phyloP scores from a whole-genome alignment of 208 protist genomes.

The Leishmania braziliensis region DNA sequence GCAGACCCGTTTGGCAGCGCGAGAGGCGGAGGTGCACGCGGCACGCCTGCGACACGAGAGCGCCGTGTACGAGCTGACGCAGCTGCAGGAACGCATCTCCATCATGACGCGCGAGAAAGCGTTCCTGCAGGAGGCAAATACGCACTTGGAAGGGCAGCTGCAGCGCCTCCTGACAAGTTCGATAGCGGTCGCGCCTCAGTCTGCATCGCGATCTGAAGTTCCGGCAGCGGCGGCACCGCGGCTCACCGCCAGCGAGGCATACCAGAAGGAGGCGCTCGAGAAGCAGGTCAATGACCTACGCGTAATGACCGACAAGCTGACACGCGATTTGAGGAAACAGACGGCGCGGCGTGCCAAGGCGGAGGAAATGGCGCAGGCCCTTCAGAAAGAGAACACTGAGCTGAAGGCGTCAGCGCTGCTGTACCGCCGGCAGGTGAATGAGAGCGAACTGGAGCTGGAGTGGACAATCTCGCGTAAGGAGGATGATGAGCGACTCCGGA shows the following conservation, averaged over 20 bases:
- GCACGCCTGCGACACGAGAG: slow-evolving; percentile 17
- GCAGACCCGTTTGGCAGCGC: slow-evolving; percentile 11
- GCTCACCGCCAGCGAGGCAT: slow-evolving; percentile 28
- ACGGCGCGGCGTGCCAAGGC: slow-evolving; percentile 20
- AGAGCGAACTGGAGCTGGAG: slow-evolving; percentile 62
- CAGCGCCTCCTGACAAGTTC: slow-evolving; percentile 50
- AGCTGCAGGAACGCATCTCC: slow-evolving; percentile 24
- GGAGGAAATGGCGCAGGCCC: slow-evolving; percentile 21
- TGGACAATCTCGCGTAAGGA: slow-evolving; percentile 31
- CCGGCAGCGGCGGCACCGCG: not conserved
- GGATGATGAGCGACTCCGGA: slow-evolving; percentile 41
- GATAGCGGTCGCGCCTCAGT: slow-evolving; percentile 7
- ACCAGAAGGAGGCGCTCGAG: slow-evolving; percentile 41
- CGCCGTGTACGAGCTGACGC: slow-evolving; percentile 34
- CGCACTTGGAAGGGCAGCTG: slow-evolving; percentile 72
- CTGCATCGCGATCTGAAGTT: not conserved
- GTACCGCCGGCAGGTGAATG: slow-evolving; percentile 62
- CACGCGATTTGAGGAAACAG: slow-evolving; percentile 24
- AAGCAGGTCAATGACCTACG: slow-evolving; percentile 46
- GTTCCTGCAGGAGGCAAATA: slow-evolving; percentile 55
- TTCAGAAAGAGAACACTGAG: slow-evolving; percentile 41
- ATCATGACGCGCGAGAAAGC: slow-evolving; percentile 32
- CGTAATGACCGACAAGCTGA: slow-evolving; percentile 28
- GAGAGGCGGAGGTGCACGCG: slow-evolving; percentile 10
- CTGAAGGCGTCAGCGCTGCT: slow-evolving; percentile 45